Evolutionary conservation across 345 rosid species (phyloP).

Genomic region (Acer campestre): DNA sequence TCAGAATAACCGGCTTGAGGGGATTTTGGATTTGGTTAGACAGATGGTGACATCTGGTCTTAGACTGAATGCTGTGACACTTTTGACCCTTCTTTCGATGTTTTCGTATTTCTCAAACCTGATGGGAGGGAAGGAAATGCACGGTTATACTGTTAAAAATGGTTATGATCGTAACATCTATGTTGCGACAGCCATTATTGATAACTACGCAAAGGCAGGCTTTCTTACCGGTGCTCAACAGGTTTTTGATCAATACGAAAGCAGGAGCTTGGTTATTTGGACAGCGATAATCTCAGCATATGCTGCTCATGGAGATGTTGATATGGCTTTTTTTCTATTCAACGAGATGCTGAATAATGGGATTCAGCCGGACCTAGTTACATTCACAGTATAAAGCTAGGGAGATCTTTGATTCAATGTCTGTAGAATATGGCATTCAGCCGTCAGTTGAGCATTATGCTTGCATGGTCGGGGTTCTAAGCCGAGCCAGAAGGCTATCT

Average conservation of each 20-base stretch:
- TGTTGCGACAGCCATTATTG: conserved; percentile 70
- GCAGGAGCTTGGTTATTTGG: conserved; percentile 76
- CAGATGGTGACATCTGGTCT: conserved; percentile 59
- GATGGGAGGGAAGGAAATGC: conserved; percentile 77
- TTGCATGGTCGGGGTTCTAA: conserved; percentile 73
- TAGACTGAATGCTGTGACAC: conserved; percentile 63
- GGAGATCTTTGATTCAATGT: conserved; percentile 59
- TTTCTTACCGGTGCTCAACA: conserved; percentile 55
- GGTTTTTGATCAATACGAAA: conserved; percentile 56
- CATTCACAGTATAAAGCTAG: conserved; percentile 70
- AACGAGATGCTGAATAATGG: conserved; percentile 53
- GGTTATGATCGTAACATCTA: conserved; percentile 53
- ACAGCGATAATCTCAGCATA: conserved; percentile 80
- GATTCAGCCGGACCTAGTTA: conserved; percentile 68
- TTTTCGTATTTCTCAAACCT: conserved; percentile 55
- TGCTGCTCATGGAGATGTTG: conserved; percentile 74
- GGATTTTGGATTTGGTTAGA: conserved; percentile 47
- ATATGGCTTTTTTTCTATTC: conserved; percentile 50
- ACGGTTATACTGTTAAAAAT: conserved; percentile 63
- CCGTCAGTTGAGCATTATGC: conserved; percentile 84
- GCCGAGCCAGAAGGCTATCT: conserved; percentile 71
- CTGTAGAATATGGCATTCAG: conserved; percentile 38
- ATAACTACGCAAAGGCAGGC: conserved; percentile 73
- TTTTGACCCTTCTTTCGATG: conserved; percentile 67
- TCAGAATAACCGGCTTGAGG: conserved; percentile 65